Conservation (phyloP, 1,284 basidiomycete genomes). For the Malassezia psittaci region DNA sequence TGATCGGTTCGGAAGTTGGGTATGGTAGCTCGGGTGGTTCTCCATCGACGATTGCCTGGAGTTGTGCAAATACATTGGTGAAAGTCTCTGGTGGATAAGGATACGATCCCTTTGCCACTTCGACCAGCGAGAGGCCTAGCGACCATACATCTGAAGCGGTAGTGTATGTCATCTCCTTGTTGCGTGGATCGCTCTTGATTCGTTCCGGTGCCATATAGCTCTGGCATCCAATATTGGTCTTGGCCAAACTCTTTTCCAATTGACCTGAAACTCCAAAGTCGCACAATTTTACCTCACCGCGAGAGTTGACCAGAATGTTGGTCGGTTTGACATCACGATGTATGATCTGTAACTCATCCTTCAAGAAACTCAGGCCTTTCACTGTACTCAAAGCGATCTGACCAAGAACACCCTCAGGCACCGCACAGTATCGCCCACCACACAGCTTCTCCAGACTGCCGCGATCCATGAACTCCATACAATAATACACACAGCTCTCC, state of each 20-base stretch:
- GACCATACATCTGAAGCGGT: slow-evolving; percentile 98
- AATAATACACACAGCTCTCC: slow-evolving; percentile 96
- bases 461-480: slow-evolving; percentile 99
- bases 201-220: slow-evolving; percentile 98
- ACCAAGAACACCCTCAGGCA: slow-evolving; percentile 76
- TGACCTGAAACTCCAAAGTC: slow-evolving; percentile 98
- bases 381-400: slow-evolving; percentile 74
- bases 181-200: slow-evolving; percentile 84
- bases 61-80: slow-evolving; percentile 87
- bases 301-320: slow-evolving; percentile 81
- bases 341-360: slow-evolving; percentile 92
- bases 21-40: slow-evolving; percentile 72
- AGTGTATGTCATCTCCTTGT: slow-evolving; percentile 77
- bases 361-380: slow-evolving; percentile 84
- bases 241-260: slow-evolving; percentile 86
- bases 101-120: slow-evolving; percentile 81
- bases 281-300: slow-evolving; percentile 84
- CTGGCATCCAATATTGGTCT: slow-evolving; percentile 98
- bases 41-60: slow-evolving; percentile 90
- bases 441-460: slow-evolving; percentile 76
- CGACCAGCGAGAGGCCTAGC: slow-evolving; percentile 87
- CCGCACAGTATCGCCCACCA: slow-evolving; percentile 47
- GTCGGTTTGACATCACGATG: slow-evolving; percentile 97
- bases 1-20: slow-evolving; percentile 13
- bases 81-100: slow-evolving; percentile 99